phyloP scores from a whole-genome alignment of 1,284 basidiomycete species.

The Pulchroboletus neoregius region DNA sequence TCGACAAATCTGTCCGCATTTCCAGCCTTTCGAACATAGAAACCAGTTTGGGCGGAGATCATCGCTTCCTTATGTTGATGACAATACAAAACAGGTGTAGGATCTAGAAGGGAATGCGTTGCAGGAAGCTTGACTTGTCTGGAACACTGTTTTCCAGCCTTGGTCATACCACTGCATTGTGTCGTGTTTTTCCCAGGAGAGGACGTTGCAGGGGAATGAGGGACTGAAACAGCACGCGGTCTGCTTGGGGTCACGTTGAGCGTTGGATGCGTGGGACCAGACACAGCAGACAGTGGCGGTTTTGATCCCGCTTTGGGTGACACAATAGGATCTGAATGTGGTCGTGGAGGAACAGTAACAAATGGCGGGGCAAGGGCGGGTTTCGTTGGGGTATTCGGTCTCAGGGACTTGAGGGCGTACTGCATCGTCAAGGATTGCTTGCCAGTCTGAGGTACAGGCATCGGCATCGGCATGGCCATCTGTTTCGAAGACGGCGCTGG shows the following conservation, averaged over 20 bases:
- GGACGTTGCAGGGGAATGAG: slow-evolving; percentile 30
- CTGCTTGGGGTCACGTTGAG: slow-evolving; percentile 14
- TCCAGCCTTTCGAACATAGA: slow-evolving; percentile 48
- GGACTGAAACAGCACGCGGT: slow-evolving; percentile 32
- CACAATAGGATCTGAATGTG: slow-evolving; percentile 18
- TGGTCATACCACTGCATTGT: slow-evolving; percentile 65
- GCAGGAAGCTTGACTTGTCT: slow-evolving; percentile 53
- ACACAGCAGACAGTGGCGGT: slow-evolving; percentile 8
- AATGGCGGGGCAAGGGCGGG: slow-evolving; percentile 14
- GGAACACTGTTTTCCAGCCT: slow-evolving; percentile 58
- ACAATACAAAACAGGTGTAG: slow-evolving; percentile 51
- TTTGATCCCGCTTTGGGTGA: slow-evolving; percentile 5
- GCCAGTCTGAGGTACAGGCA: slow-evolving; percentile 28
- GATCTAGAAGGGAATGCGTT: slow-evolving; percentile 38
- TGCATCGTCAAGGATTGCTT: slow-evolving; percentile 58
- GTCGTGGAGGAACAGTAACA: slow-evolving; percentile 24
- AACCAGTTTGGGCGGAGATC: slow-evolving; percentile 46
- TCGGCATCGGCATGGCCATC: slow-evolving; percentile 15
- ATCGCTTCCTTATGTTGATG: slow-evolving; percentile 61
- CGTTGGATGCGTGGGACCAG: slow-evolving; percentile 5
- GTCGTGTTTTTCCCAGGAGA: slow-evolving; percentile 31
- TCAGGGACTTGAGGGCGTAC: slow-evolving; percentile 43
- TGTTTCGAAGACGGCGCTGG: slow-evolving; percentile 9
- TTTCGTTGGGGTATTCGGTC: slow-evolving; percentile 13
- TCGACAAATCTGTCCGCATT: slow-evolving; percentile 45